These are phyloP conservation scores for Asparagopsis taxiformis DNA, from an alignment of 31 red algal species.

Conservation along the genomic window DNA sequence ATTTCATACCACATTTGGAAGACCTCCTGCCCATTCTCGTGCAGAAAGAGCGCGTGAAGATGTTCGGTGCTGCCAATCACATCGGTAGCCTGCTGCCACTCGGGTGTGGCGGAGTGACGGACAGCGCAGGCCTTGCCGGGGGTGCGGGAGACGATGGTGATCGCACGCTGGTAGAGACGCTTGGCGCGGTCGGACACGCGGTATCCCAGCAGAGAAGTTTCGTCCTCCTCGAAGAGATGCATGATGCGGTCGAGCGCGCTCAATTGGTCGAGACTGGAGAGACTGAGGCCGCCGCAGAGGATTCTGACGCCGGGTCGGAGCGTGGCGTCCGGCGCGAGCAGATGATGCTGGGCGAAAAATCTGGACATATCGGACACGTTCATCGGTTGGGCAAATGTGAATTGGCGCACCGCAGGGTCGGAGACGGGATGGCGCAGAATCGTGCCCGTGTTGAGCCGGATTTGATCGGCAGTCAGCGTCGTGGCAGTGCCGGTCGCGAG, in stretches of 20 bases:
- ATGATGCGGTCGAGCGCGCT: neutral
- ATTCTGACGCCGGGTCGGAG: neutral
- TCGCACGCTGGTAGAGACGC: neutral
- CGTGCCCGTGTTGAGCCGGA: conserved; percentile 16
- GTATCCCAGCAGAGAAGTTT: neutral
- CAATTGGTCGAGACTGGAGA: conserved; percentile 5
- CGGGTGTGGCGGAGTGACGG: neutral
- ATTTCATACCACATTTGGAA: neutral
- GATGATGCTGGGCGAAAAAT: neutral
- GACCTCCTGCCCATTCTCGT: neutral
- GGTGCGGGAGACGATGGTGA: neutral
- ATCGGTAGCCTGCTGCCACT: neutral
- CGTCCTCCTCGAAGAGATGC: conserved; percentile 1
- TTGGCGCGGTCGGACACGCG: neutral
- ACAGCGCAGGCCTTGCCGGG: neutral
- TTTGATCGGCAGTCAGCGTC: neutral
- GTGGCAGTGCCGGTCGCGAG: neutral
- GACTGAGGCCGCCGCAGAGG: neutral
- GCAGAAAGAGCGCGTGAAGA: conserved; percentile 1
- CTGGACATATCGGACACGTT: neutral
- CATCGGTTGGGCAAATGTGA: conserved; percentile 9
- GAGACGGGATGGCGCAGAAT: neutral
- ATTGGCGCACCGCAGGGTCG: neutral
- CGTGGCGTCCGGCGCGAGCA: neutral
- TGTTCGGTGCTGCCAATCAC: neutral